phyloP scores from a whole-genome alignment of 1,139 yeast species.

The Komagataea norvegica region DNA sequence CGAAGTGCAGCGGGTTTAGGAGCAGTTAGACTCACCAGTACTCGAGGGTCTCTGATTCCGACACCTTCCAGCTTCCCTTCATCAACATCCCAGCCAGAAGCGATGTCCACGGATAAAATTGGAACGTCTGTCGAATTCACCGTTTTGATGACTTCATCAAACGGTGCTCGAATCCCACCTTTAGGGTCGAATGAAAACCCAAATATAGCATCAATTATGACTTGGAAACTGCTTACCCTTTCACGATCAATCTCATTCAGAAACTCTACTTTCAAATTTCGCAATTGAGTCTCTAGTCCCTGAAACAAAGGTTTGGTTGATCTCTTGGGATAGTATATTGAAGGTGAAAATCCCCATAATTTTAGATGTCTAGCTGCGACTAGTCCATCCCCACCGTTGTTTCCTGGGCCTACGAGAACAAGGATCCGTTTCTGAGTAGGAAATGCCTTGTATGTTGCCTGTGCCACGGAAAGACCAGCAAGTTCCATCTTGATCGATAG shows the following conservation, averaged over 20 bases:
- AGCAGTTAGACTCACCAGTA: conserved; percentile 80
- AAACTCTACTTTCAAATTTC: conserved; percentile 43
- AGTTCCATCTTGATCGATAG: conserved; percentile 65
- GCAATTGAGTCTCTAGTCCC: conserved; percentile 53
- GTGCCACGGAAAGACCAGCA: conserved; percentile 93
- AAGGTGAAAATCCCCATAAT: conserved; percentile 73
- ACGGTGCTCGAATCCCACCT: conserved; percentile 73
- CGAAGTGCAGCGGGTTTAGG: conserved; percentile 80
- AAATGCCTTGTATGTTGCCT: conserved; percentile 67
- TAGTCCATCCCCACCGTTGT: conserved; percentile 93
- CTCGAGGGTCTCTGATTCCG: conserved; percentile 49
- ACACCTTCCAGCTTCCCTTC: conserved; percentile 55
- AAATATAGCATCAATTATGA: conserved; percentile 68
- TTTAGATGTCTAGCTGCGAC: conserved; percentile 91
- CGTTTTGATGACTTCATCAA: conserved; percentile 49
- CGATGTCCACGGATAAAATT: conserved; percentile 81
- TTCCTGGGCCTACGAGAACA: conserved; percentile 89
- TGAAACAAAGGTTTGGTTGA: conserved; percentile 40
- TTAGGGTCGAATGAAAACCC: conserved; percentile 86
- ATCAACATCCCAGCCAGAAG: conserved; percentile 97
- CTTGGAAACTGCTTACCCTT: conserved; percentile 11
- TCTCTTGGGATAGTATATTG: conserved; percentile 62
- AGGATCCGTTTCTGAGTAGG: conserved; percentile 49
- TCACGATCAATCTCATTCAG: conserved; percentile 30
- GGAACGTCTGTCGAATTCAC: conserved; percentile 43